phyloP scores from a whole-genome alignment of 2,329 filamentous ascomycete species.

The Diatrype stigma region DNA sequence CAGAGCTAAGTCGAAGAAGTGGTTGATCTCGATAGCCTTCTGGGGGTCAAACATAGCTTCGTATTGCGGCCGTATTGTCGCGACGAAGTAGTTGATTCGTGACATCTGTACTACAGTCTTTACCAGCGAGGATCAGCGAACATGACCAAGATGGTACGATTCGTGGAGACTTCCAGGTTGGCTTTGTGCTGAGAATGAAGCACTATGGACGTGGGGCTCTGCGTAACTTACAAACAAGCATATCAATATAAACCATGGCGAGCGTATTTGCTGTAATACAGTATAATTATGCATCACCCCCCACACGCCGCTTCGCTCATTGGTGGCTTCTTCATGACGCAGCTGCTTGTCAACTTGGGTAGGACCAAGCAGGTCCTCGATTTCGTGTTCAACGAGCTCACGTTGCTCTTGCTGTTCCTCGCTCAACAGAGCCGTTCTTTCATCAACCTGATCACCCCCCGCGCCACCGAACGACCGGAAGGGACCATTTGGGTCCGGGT shows the following conservation, averaged over 20 bases:
- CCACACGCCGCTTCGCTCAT: slow-evolving; percentile 74
- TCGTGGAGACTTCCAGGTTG: no score
- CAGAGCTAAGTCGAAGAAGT: slow-evolving; percentile 81
- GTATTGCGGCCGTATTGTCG: slow-evolving; percentile 80
- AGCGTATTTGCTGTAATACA: slow-evolving; percentile 67
- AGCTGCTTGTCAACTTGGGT: slow-evolving; percentile 58
- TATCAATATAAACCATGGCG: slow-evolving; percentile 81
- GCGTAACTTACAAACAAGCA: slow-evolving; percentile 53
- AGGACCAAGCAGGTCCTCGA: slow-evolving; percentile 69
- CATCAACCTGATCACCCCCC: slow-evolving; percentile 51
- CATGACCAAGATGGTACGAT: background rate
- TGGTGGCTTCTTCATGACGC: slow-evolving; percentile 64
- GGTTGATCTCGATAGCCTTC: slow-evolving; percentile 67
- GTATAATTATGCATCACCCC: slow-evolving; percentile 74
- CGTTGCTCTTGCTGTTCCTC: slow-evolving; percentile 57
- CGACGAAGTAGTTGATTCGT: slow-evolving; percentile 89
- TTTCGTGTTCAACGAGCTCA: slow-evolving; percentile 62
- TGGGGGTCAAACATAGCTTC: slow-evolving; percentile 64
- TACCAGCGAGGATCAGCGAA: background rate
- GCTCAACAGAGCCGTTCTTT: slow-evolving; percentile 50
- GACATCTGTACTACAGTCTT: slow-evolving; percentile 69
- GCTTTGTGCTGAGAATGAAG: background rate
- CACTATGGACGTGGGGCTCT: background rate
- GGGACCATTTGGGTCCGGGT: slow-evolving; percentile 32
- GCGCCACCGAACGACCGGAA: slow-evolving; percentile 23